phyloP scores from a whole-genome alignment of 805 yeast species.

The Candida chilensis region DNA sequence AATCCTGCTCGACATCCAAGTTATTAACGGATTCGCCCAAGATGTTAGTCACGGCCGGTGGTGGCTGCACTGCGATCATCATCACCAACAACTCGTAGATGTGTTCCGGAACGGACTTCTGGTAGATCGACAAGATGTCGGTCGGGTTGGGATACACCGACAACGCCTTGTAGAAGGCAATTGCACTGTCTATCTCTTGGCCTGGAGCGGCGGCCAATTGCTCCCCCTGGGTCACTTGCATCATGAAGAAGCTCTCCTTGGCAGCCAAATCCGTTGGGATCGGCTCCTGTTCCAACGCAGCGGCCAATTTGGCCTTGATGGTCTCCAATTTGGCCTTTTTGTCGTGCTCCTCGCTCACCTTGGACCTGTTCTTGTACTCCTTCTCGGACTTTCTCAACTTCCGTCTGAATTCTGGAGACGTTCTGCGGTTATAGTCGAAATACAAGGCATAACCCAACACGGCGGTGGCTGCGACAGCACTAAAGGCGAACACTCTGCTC shows the following conservation, averaged over 20 bases:
- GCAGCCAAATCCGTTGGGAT: slow-evolving; percentile 61
- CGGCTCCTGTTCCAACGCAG: slow-evolving; percentile 63
- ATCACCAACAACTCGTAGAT: slow-evolving; percentile 77
- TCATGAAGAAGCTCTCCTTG: slow-evolving; percentile 74
- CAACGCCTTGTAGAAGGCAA: slow-evolving; percentile 87
- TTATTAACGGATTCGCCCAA: slow-evolving; percentile 35
- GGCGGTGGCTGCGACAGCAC: slow-evolving; percentile 42
- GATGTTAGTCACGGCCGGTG: slow-evolving; percentile 64
- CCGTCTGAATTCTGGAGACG: slow-evolving; percentile 73
- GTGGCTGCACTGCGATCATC: slow-evolving; percentile 89
- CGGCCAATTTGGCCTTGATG: slow-evolving; percentile 52
- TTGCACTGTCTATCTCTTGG: slow-evolving; percentile 74
- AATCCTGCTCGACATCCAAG: neutral
- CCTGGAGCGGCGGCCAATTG: slow-evolving; percentile 59
- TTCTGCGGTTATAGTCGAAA: slow-evolving; percentile 90
- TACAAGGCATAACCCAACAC: slow-evolving; percentile 70
- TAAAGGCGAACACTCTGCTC: neutral
- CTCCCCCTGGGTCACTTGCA: slow-evolving; percentile 81
- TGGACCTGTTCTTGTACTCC: slow-evolving; percentile 49
- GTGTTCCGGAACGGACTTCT: slow-evolving; percentile 75
- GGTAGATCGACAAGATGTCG: slow-evolving; percentile 82
- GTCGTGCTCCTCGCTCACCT: slow-evolving; percentile 43
- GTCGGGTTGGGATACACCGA: slow-evolving; percentile 93
- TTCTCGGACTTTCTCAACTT: slow-evolving; percentile 54
- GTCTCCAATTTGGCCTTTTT: slow-evolving; percentile 52